phyloP scores from a whole-genome alignment of 164 flowering plant species.

The Santalum album region DNA sequence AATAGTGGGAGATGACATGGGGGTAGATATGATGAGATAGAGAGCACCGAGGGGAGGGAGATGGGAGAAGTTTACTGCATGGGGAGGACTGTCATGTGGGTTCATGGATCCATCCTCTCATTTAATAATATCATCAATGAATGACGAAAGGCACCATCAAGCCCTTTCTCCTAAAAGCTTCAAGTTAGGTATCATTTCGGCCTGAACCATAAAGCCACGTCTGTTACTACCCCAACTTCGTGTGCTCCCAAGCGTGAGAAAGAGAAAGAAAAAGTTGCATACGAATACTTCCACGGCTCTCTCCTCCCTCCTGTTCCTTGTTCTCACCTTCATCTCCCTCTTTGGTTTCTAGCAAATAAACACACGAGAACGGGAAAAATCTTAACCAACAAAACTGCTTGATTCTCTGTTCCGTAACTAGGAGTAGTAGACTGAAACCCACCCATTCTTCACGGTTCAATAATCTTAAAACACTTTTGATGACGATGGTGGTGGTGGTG shows the following conservation, averaged over 20 bases:
- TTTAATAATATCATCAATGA: slow-evolving; percentile 15
- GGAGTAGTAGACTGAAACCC: too few species aligned
- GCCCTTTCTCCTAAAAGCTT: slow-evolving; percentile 21
- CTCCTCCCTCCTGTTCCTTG: slow-evolving; percentile 5
- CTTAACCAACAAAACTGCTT: too few species aligned
- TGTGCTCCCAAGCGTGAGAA: neutral
- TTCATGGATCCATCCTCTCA: too few species aligned
- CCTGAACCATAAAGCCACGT: slow-evolving; percentile 29
- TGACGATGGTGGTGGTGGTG: neutral
- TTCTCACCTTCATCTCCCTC: slow-evolving; percentile 9
- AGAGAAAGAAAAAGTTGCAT: slow-evolving; percentile 3
- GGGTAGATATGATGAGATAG: neutral
- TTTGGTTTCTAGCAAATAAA: slow-evolving; percentile 15
- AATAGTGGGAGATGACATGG: too few species aligned
- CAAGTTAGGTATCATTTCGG: slow-evolving; percentile 19
- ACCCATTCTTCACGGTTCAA: too few species aligned
- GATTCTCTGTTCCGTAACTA: too few species aligned
- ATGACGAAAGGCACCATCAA: slow-evolving; percentile 35
- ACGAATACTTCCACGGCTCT: slow-evolving; percentile 6
- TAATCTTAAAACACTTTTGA: too few species aligned
- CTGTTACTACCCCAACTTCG: slow-evolving; percentile 19
- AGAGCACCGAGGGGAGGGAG: neutral
- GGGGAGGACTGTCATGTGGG: too few species aligned
- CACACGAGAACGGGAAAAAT: too few species aligned
- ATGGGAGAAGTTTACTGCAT: neutral